phyloP scores from a whole-genome alignment of 164 flowering plant species.

The Cinnamomum chago region DNA sequence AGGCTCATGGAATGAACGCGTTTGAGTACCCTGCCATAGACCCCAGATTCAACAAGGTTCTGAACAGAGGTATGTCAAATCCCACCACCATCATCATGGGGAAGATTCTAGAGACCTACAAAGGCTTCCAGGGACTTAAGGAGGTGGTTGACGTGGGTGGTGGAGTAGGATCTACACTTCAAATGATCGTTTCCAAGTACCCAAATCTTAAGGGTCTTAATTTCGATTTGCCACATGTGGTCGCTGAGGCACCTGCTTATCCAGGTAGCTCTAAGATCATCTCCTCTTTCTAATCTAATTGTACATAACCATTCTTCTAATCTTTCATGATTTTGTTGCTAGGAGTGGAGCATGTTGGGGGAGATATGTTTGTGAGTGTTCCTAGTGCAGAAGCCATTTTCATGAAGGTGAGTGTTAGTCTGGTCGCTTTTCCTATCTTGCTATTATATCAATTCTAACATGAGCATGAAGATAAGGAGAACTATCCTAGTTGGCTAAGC shows the following conservation, averaged over 20 bases:
- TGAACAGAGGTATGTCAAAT: not conserved
- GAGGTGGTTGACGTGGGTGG: slow-evolving; percentile 12
- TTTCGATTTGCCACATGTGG: slow-evolving; percentile 25
- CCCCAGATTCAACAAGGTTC: not conserved
- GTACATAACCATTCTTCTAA: not conserved
- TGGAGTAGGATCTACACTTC: slow-evolving; percentile 17
- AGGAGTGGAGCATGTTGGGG: slow-evolving; percentile 80
- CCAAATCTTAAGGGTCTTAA: slow-evolving; percentile 33
- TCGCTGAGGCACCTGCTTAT: slow-evolving; percentile 17
- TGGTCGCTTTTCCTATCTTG: too few species aligned
- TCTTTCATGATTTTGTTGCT: slow-evolving; percentile 4
- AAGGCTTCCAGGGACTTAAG: slow-evolving; percentile 9
- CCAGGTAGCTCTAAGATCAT: slow-evolving; percentile 15
- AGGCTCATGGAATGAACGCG: not conserved
- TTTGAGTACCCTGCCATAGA: not conserved
- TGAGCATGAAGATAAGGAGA: too few species aligned
- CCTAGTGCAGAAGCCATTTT: slow-evolving; percentile 84
- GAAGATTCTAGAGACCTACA: slow-evolving; percentile 4
- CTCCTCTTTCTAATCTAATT: not conserved
- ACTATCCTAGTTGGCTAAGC: too few species aligned
- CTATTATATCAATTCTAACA: too few species aligned
- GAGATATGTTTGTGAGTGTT: slow-evolving; percentile 81
- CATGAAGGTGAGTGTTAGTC: slow-evolving; percentile 2
- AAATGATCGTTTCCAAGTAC: slow-evolving; percentile 26
- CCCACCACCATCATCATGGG: not conserved